Percentiles rank a stretch among this genome's conserved stretches.
Conservation (phyloP, 805 yeast species). For the Schizosaccharomyces cryophilus region DNA sequence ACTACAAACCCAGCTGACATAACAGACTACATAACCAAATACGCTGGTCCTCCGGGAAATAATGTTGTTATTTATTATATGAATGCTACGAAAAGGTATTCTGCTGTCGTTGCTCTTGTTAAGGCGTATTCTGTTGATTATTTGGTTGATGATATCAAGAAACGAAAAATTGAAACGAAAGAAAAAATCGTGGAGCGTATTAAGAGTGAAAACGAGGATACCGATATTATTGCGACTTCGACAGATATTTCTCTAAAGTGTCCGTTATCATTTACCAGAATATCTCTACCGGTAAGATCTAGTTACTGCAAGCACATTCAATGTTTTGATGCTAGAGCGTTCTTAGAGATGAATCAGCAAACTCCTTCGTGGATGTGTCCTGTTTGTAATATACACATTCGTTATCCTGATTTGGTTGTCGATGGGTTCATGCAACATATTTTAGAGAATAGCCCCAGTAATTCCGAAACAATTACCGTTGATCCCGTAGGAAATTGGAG, state of each 20-base stretch:
- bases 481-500: slow-evolving; percentile 55
- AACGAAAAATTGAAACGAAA: slow-evolving; percentile 28
- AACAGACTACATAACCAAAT: slow-evolving; percentile 21
- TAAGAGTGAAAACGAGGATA: slow-evolving; percentile 29
- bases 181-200: slow-evolving; percentile 20
- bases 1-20: slow-evolving; percentile 66
- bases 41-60: slow-evolving; percentile 14
- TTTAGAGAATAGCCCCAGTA: slow-evolving; percentile 25
- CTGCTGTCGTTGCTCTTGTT: slow-evolving; percentile 35
- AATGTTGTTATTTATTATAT: slow-evolving; percentile 31
- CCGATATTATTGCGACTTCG: slow-evolving; percentile 42
- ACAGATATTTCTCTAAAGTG: slow-evolving; percentile 47
- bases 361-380: slow-evolving; percentile 81
- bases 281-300: slow-evolving; percentile 50
- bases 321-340: slow-evolving; percentile 67
- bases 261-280: slow-evolving; percentile 50
- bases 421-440: slow-evolving; percentile 37
- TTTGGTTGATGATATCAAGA: slow-evolving; percentile 20
- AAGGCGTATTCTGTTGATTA: slow-evolving; percentile 21
- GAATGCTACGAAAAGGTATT: slow-evolving; percentile 26
- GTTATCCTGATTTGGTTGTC: slow-evolving; percentile 34
- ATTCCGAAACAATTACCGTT: slow-evolving; percentile 41
- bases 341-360: slow-evolving; percentile 48
- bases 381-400: slow-evolving; percentile 33
- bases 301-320: slow-evolving; percentile 53